Base-by-base conservation (phyloP, 257 asterid species). In the Solanum paucissectum region DNA sequence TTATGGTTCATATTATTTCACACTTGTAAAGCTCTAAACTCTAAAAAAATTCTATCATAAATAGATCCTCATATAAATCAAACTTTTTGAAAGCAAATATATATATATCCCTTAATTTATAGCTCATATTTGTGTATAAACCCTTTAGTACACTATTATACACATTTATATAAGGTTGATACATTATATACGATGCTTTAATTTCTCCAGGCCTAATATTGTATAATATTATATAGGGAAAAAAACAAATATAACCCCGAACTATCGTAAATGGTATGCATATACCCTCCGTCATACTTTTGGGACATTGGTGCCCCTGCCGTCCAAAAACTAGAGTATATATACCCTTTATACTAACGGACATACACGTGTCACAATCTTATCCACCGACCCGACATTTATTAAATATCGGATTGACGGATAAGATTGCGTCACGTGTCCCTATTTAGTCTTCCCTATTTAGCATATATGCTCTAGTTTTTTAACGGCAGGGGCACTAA, bases 211-310 rank as follows among this genome's bases (percentile, higher is more conserved):
- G 58, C 5, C 4, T 46, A 46, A 46, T 46, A 7, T 46, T 46
- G 55, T 46, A 1, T 13, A 46, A 46, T 46, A 13, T 0, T 46
- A 46, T 46, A 46, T 5, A 46, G n/a, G 9, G 0, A 2, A 6
- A 18, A 18, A 1, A 1, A 55, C 4, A 6, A 52, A 52, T 18
- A 55, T 18, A 55, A 20, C 0, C 10, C 1, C 0, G 10, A 18
- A 55, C n/a, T 55, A 18, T 55, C 64, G 2, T 55, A 55, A 55
- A 55, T 55, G 4, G 64, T 55, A 55, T 55, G 64, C n/a, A 2
- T 4, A 55, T 55, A 55, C 4, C 62, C 64, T 55, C 4, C 1
- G 1, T 55, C 10, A 55, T 55, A 55, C n/a, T 55, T 55, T 55
- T 55, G 23, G 64, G 0, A 55, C n/a, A 55, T 55, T 55, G 64